phyloP scores from a whole-genome alignment of 495 filamentous ascomycete genomes.

The Aspergillus sclerotioniger region DNA sequence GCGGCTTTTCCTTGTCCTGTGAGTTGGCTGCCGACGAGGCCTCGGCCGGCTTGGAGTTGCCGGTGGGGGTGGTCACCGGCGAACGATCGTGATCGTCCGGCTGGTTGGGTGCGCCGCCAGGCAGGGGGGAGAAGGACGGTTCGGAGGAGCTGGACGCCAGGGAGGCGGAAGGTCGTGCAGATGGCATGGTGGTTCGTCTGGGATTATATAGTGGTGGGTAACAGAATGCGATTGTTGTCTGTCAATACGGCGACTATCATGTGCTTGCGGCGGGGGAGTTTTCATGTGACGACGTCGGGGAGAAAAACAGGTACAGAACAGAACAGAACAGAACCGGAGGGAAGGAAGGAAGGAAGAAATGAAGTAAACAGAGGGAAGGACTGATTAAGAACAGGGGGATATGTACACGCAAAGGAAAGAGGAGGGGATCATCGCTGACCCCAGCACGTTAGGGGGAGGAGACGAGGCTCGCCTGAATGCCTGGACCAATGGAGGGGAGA shows the following conservation, averaged over 20 bases:
- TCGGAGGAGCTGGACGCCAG: conserved; percentile 26
- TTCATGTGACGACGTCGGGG: conserved; percentile 10
- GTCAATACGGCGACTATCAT: conserved; percentile 1
- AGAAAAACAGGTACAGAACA: background rate
- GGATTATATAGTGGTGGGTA: background rate
- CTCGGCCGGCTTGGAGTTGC: conserved; percentile 39
- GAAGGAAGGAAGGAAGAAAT: conserved; percentile 1
- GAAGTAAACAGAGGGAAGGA: background rate
- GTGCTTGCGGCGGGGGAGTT: conserved; percentile 6
- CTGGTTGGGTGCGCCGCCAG: conserved; percentile 21
- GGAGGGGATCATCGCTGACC: conserved; percentile 3
- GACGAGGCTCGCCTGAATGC: background rate
- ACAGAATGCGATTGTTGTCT: conserved; percentile 2
- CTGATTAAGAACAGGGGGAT: conserved; percentile 1
- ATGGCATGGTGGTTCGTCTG: conserved; percentile 19
- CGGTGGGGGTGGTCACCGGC: conserved; percentile 50
- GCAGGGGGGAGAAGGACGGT: conserved; percentile 24
- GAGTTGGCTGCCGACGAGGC: conserved; percentile 36
- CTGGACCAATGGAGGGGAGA: background rate
- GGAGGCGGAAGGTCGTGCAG: conserved; percentile 22
- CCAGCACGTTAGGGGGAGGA: background rate
- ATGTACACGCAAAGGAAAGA: background rate
- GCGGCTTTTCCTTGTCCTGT: conserved; percentile 61
- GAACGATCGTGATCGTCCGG: conserved; percentile 39
- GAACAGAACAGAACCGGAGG: background rate